Conservation (phyloP, 1,284 basidiomycete genomes). For the Heliocybe sulcata region DNA sequence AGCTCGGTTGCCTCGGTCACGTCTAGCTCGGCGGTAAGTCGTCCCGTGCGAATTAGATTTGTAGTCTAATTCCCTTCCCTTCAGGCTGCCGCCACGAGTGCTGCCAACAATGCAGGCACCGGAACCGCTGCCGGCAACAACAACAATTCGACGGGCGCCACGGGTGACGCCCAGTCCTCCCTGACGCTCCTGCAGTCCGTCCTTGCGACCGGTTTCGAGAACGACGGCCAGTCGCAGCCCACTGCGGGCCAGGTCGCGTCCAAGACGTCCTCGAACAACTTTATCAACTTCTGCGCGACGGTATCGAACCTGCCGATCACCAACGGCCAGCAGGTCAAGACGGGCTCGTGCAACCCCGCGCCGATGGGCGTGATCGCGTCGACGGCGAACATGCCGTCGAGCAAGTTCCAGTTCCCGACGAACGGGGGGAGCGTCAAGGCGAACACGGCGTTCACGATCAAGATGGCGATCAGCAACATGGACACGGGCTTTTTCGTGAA, state of each 20-base stretch:
- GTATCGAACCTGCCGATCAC: conserved; percentile 30
- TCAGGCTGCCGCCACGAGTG: neutral
- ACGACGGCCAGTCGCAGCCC: conserved; percentile 32
- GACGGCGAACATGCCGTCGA: conserved; percentile 39
- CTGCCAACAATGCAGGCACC: neutral
- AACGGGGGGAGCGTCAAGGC: conserved; percentile 40
- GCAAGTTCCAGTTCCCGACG: conserved; percentile 43
- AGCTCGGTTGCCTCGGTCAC: neutral
- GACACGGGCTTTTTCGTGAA: conserved; percentile 48
- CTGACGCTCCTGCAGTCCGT: conserved; percentile 36
- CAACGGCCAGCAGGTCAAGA: conserved; percentile 35
- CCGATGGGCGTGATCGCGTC: conserved; percentile 48
- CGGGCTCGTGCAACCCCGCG: conserved; percentile 54
- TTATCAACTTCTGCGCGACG: conserved; percentile 43
- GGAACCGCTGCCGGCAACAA: conserved; percentile 12
- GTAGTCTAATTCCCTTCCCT: neutral
- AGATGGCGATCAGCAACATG: conserved; percentile 35
- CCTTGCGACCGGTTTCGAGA: conserved; percentile 36
- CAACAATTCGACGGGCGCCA: conserved; percentile 11
- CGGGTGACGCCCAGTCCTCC: conserved; percentile 32
- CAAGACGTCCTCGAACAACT: conserved; percentile 42
- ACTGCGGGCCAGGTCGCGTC: conserved; percentile 34
- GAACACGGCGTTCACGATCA: conserved; percentile 41
- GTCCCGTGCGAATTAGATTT: neutral
- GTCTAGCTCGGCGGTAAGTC: neutral